Percentiles rank a stretch among this genome's conserved stretches.
phyloP scores from a whole-genome alignment of 768 basidiomycete species.

The Mycena haematopus region DNA sequence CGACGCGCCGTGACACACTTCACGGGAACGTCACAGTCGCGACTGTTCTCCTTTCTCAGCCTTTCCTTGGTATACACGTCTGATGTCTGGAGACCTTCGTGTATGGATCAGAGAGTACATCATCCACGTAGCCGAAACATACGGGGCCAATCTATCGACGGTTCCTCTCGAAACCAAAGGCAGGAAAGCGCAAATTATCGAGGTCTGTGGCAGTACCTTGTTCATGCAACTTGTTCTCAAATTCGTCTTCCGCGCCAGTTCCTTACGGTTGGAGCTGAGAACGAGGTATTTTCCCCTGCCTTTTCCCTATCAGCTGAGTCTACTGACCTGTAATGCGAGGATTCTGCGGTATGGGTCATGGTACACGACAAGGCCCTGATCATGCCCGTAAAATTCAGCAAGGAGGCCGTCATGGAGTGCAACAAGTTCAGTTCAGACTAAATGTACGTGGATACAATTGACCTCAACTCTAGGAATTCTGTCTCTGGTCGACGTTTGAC shows the following conservation, averaged over 20 bases:
- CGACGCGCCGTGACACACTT: too few species aligned
- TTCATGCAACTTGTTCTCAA: neutral
- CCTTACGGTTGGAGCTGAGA: constrained; percentile 16
- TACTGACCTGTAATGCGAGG: constrained; percentile 5
- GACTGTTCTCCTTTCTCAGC: neutral
- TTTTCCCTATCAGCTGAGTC: neutral
- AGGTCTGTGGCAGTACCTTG: constrained; percentile 44
- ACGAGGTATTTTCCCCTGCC: constrained; percentile 1
- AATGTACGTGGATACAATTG: neutral
- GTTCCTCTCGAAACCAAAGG: constrained; percentile 43
- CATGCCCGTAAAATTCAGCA: constrained; percentile 62
- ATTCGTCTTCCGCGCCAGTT: neutral
- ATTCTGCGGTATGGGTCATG: constrained; percentile 61
- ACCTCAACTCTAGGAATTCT: constrained; percentile 29
- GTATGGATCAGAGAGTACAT: constrained; percentile 70
- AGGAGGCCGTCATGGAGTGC: constrained; percentile 55
- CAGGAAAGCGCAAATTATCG: constrained; percentile 64
- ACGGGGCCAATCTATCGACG: constrained; percentile 52
- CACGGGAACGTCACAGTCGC: neutral
- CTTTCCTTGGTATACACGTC: too few species aligned
- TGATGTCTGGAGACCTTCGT: constrained; percentile 31
- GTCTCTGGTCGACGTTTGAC: constrained; percentile 45
- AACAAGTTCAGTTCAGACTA: constrained; percentile 36
- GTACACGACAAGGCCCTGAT: constrained; percentile 62
- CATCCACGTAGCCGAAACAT: constrained; percentile 52